Percentiles rank a stretch among this genome's conserved stretches.
Conservation (phyloP, 2,329 filamentous ascomycete species). For the Verticillium dahliae region DNA sequence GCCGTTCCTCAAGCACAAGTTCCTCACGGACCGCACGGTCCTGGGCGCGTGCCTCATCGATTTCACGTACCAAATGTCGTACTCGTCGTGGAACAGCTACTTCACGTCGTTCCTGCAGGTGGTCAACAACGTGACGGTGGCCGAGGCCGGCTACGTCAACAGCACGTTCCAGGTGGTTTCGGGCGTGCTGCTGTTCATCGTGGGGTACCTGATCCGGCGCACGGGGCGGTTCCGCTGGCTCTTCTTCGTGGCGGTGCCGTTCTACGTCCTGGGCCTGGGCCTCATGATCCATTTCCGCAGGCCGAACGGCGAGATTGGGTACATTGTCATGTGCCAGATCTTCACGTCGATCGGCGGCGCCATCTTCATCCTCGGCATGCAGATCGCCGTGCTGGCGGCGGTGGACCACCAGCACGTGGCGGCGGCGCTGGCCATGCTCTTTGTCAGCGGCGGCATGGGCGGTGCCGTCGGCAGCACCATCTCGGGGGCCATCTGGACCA, state of each 20-base stretch:
- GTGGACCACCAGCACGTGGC: constrained; percentile 25
- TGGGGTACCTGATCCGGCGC: constrained; percentile 36
- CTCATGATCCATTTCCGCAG: constrained; percentile 26
- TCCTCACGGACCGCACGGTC: constrained; percentile 47
- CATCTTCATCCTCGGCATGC: constrained; percentile 36
- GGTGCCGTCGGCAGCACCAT: constrained; percentile 20
- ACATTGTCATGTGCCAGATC: constrained; percentile 47
- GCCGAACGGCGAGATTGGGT: constrained; percentile 33
- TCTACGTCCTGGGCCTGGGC: constrained; percentile 27
- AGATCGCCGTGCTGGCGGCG: constrained; percentile 20
- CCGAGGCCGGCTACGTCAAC: constrained; percentile 38
- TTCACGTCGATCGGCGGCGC: constrained; percentile 46
- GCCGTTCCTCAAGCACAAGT: constrained; percentile 47
- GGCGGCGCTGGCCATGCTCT: constrained; percentile 20
- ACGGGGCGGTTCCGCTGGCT: constrained; percentile 43
- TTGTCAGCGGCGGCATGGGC: constrained; percentile 19
- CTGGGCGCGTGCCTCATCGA: constrained; percentile 41
- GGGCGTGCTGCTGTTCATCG: constrained; percentile 39
- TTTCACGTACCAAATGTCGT: constrained; percentile 38
- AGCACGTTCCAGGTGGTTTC: constrained; percentile 46
- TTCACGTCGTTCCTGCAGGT: constrained; percentile 51
- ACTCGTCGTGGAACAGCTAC: constrained; percentile 48
- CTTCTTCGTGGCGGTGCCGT: constrained; percentile 26
- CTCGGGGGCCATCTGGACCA: constrained; percentile 24
- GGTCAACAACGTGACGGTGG: constrained; percentile 33